phyloP scores from a whole-genome alignment of 129 eudicot species.

The Chrysanthemum lavandulifolium region DNA sequence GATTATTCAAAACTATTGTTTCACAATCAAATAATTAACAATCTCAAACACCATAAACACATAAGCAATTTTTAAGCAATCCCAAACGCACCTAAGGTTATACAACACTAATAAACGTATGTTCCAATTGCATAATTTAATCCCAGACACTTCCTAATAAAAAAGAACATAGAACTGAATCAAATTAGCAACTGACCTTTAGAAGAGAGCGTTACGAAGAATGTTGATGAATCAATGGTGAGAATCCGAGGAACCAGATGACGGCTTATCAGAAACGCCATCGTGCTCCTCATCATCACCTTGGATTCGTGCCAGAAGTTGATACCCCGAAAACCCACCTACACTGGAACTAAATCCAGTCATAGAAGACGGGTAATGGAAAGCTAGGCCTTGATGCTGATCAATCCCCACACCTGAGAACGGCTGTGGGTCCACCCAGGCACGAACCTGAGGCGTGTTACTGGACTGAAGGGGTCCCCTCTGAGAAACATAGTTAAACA shows the following conservation, averaged over 20 bases:
- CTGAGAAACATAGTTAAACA: slow-evolving; percentile 54
- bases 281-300: slow-evolving; percentile 95
- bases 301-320: slow-evolving; percentile 77
- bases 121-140: too few species aligned
- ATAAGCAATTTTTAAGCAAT: too few species aligned
- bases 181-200: slow-evolving; percentile 34
- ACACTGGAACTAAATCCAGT: slow-evolving; percentile 49
- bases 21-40: too few species aligned
- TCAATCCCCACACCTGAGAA: slow-evolving; percentile 28
- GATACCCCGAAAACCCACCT: slow-evolving; percentile 69
- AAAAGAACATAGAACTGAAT: neutral
- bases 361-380: slow-evolving; percentile 47
- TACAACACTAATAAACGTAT: too few species aligned
- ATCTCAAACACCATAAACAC: too few species aligned
- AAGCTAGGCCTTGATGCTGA: slow-evolving; percentile 36
- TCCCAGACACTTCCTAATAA: too few species aligned
- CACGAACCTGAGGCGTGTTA: slow-evolving; percentile 79
- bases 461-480: slow-evolving; percentile 99
- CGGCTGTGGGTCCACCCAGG: slow-evolving; percentile 71
- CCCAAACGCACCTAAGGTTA: too few species aligned
- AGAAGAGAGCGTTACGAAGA: slow-evolving; percentile 22
- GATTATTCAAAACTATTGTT: neutral
- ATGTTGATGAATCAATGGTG: slow-evolving; percentile 58
- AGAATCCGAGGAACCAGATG: slow-evolving; percentile 94
- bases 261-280: slow-evolving; percentile 82